Evolutionary conservation across 441 rosid genomes (phyloP).

Genomic region (Erysimum cheiri): DNA sequence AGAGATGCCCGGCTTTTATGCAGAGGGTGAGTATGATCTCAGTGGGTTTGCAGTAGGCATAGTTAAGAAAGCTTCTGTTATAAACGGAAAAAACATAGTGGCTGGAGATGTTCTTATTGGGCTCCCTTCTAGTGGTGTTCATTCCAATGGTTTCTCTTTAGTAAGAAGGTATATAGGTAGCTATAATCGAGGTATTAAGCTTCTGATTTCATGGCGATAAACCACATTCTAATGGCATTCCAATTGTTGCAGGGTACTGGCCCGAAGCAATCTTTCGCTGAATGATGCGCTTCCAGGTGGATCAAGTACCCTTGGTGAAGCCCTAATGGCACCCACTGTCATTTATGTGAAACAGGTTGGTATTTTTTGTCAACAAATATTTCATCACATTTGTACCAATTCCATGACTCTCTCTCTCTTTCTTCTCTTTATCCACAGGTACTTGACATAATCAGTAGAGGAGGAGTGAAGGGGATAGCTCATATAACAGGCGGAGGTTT

Average conservation of each 20-base stretch:
- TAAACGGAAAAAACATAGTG: conserved; percentile 75
- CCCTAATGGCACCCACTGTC: conserved; percentile 90
- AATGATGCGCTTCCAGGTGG: conserved; percentile 74
- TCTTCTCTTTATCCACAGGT: conserved; percentile 50
- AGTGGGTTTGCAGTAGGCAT: conserved; percentile 92
- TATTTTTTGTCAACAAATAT: conserved; percentile 9
- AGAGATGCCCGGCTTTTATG: conserved; percentile 93
- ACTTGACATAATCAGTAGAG: conserved; percentile 74
- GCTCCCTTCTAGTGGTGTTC: conserved; percentile 90
- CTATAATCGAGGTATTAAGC: not conserved
- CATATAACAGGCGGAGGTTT: conserved; percentile 97
- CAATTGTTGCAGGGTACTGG: conserved; percentile 61
- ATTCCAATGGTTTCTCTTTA: conserved; percentile 95
- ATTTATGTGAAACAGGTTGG: conserved; percentile 89
- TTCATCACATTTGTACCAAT: not conserved
- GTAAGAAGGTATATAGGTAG: conserved; percentile 74
- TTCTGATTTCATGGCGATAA: not conserved
- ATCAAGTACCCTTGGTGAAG: conserved; percentile 66
- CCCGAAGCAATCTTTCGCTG: conserved; percentile 64
- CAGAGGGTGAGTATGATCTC: conserved; percentile 78
- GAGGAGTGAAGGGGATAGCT: conserved; percentile 93
- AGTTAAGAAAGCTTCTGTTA: conserved; percentile 78
- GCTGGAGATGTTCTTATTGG: conserved; percentile 87
- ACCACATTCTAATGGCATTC: not conserved
- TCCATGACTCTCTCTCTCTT: conserved; percentile 5